phyloP scores from a whole-genome alignment of 2,329 filamentous ascomycete species.

The Allantophomopsis lycopodina region DNA sequence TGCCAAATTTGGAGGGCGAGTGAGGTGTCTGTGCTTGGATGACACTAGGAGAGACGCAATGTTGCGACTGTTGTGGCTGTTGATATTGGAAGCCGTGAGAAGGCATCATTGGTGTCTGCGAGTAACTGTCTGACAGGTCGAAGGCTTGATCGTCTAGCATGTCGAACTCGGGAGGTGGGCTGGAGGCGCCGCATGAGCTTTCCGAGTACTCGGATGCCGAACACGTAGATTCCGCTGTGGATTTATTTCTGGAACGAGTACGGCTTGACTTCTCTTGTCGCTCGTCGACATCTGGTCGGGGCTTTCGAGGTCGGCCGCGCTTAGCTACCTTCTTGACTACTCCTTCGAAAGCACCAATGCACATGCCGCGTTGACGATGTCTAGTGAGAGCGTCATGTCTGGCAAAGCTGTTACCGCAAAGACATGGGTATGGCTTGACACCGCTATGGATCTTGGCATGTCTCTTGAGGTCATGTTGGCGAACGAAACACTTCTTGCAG shows the following conservation, averaged over 20 bases:
- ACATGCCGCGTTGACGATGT: constrained; percentile 92
- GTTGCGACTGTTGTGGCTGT: constrained; percentile 1
- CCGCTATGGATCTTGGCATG: constrained; percentile 97
- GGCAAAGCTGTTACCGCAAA: constrained; percentile 89
- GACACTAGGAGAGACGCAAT: constrained; percentile 16
- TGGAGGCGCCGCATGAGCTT: constrained; percentile 34
- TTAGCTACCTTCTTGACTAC: constrained; percentile 53
- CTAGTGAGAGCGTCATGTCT: constrained; percentile 89
- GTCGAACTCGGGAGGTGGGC: constrained; percentile 33
- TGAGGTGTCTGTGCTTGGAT: constrained; percentile 14
- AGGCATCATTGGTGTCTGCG: no score
- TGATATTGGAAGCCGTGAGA: no score
- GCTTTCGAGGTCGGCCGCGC: constrained; percentile 51
- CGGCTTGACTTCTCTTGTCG: constrained; percentile 41
- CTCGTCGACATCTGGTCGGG: constrained; percentile 34
- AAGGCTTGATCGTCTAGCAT: constrained; percentile 21
- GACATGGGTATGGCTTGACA: constrained; percentile 88
- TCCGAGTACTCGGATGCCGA: constrained; percentile 44
- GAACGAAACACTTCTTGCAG: constrained; percentile 91
- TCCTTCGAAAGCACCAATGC: constrained; percentile 85
- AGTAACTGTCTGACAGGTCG: constrained; percentile 3
- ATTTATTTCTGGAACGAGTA: constrained; percentile 38
- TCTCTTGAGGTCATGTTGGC: constrained; percentile 92
- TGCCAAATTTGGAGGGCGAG: constrained; percentile 13
- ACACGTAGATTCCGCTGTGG: constrained; percentile 21